Conservation (phyloP, 164 flowering plant genomes). For the Malania oleifera region DNA sequence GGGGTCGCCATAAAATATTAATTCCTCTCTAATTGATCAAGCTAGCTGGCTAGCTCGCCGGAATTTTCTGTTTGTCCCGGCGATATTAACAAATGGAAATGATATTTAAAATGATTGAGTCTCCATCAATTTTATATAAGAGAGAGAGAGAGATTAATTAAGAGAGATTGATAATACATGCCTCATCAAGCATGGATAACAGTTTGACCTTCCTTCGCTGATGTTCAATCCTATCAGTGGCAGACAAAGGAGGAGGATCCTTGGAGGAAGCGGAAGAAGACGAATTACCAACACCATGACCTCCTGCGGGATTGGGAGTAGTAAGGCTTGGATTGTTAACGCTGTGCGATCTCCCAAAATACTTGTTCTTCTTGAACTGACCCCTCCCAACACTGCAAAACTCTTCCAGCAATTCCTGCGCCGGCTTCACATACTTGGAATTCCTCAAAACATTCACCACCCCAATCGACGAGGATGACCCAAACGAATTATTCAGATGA, state of each 20-base stretch:
- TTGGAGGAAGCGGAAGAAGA: slow-evolving; percentile 58
- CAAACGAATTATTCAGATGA: too few relatives aligned
- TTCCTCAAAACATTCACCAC: slow-evolving; percentile 49
- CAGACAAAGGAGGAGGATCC: slow-evolving; percentile 55
- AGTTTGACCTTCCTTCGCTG: slow-evolving; percentile 87
- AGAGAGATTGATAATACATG: slow-evolving; percentile 36
- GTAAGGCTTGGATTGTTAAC: slow-evolving; percentile 30
- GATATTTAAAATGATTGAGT: neutral
- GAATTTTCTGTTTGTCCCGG: slow-evolving; percentile 18
- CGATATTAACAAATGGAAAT: neutral
- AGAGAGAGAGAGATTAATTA: slow-evolving; percentile 17
- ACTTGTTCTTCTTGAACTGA: slow-evolving; percentile 51
- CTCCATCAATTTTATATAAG: too few relatives aligned
- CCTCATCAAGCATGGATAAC: slow-evolving; percentile 90
- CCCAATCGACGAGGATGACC: slow-evolving; percentile 11
- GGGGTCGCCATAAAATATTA: slow-evolving; percentile 1
- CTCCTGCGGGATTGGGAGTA: slow-evolving; percentile 25
- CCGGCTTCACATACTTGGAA: slow-evolving; percentile 69
- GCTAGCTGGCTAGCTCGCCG: slow-evolving; percentile 14
- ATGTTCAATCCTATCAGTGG: slow-evolving; percentile 72
- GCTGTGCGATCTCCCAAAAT: slow-evolving; percentile 17
- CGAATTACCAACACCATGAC: slow-evolving; percentile 26
- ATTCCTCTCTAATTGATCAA: too few relatives aligned
- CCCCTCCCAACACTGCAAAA: slow-evolving; percentile 91
- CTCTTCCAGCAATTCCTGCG: slow-evolving; percentile 84